phyloP scores from a whole-genome alignment of 73 alveolate genomes.

The Paramecium primaurelia region DNA sequence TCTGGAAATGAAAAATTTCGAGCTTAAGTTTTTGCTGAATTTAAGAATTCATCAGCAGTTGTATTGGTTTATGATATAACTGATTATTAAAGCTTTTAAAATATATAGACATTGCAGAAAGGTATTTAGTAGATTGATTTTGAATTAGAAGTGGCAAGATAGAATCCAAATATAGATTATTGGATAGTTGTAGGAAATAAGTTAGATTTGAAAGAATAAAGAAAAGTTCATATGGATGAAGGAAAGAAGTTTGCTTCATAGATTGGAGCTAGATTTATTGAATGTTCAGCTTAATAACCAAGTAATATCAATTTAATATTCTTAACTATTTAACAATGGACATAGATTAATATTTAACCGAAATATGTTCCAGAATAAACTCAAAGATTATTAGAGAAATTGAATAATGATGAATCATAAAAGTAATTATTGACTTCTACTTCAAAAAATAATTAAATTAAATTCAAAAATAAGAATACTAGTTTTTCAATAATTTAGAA shows the following conservation, averaged over 20 bases:
- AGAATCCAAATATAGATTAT: neutral
- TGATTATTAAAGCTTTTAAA: neutral
- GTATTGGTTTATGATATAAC: constrained; percentile 27
- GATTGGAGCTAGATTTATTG: constrained; percentile 19
- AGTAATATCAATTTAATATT: constrained; percentile 12
- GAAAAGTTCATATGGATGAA: neutral
- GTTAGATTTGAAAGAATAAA: neutral
- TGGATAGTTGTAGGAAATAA: constrained; percentile 46
- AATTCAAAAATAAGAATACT: neutral
- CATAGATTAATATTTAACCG: neutral
- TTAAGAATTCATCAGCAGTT: neutral
- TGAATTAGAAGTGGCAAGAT: neutral
- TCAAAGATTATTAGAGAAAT: neutral
- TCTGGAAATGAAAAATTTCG: neutral
- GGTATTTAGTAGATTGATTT: neutral
- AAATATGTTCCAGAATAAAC: constrained; percentile 15
- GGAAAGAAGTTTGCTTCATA: neutral
- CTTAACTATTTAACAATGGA: neutral
- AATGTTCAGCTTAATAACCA: constrained; percentile 28
- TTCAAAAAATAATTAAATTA: neutral
- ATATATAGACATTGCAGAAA: neutral
- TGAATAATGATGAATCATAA: neutral
- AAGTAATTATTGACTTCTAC: neutral
- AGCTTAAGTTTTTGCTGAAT: neutral
- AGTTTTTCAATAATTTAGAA: neutral